Evolutionary conservation across 2,329 filamentous ascomycete genomes (phyloP).

Genomic region (Fusarium floridanum): DNA sequence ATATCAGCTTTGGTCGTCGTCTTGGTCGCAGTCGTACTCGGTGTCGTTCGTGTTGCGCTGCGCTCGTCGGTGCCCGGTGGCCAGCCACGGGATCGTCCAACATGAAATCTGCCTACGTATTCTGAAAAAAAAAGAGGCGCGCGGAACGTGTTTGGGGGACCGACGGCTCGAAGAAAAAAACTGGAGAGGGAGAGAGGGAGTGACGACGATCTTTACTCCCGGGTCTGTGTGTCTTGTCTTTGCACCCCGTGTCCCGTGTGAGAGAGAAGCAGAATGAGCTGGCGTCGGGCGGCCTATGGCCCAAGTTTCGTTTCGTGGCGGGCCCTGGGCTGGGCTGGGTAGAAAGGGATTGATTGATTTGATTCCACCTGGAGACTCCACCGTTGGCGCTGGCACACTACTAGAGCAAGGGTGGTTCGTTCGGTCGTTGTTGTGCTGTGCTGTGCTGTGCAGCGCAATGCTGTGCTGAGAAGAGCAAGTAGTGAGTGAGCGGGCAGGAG

Average conservation of each 20-base stretch:
- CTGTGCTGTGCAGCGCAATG: background rate
- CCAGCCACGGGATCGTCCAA: constrained; percentile 42
- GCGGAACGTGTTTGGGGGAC: background rate
- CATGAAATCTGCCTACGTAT: constrained; percentile 25
- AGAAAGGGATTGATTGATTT: constrained; percentile 14
- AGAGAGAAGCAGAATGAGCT: constrained; percentile 18
- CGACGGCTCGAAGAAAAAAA: constrained; percentile 28
- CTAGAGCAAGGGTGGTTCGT: constrained; percentile 13
- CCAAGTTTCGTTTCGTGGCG: constrained; percentile 45
- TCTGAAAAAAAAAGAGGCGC: background rate
- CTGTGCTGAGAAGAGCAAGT: background rate
- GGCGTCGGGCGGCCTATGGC: constrained; percentile 27
- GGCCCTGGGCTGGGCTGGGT: constrained; percentile 18
- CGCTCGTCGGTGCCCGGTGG: constrained; percentile 33
- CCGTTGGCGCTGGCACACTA: constrained; percentile 18
- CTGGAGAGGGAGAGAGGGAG: constrained; percentile 29
- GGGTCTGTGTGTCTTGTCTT: constrained; percentile 12
- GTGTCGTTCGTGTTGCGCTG: constrained; percentile 24
- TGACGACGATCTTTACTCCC: constrained; percentile 37
- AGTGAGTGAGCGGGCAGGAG: background rate
- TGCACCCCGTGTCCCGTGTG: constrained; percentile 9
- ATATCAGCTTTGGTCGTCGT: constrained; percentile 24
- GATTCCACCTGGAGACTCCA: constrained; percentile 34
- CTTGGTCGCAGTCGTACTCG: constrained; percentile 8
- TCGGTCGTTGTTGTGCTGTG: background rate